These are phyloP conservation scores for Cicer chorassanicum DNA, from an alignment of 306 rosid species.

Conservation along the genomic window DNA sequence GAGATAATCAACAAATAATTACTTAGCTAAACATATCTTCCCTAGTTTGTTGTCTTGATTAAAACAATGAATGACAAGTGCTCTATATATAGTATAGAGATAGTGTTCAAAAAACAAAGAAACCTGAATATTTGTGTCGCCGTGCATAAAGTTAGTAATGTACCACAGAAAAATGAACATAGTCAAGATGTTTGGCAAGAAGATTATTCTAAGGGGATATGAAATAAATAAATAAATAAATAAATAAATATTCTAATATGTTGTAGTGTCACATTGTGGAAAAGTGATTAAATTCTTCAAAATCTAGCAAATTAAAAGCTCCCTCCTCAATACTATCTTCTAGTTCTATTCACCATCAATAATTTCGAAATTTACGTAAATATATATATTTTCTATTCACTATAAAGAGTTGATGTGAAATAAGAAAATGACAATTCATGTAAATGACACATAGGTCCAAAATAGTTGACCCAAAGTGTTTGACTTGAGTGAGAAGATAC, in stretches of 20 bases:
- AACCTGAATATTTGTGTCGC: not conserved
- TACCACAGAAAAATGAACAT: not conserved
- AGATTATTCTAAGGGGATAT: not conserved
- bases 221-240: not conserved
- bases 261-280: not conserved
- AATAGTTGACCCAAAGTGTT: no score
- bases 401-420: no score
- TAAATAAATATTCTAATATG: not conserved
- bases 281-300: not conserved
- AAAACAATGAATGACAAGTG: not conserved
- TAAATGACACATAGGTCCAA: no score
- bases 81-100: not conserved
- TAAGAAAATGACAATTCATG: no score
- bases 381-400: not conserved
- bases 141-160: not conserved
- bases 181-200: not conserved
- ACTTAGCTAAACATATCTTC: not conserved
- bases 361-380: no score
- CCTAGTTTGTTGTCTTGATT: not conserved
- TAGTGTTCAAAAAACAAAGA: not conserved
- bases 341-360: not conserved
- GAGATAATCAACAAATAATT: conserved; percentile 1
- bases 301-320: not conserved
- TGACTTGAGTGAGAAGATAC: no score
- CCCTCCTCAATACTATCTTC: no score